Conservation (phyloP, 129 eudicot genomes). For the Dittrichia graveolens region DNA sequence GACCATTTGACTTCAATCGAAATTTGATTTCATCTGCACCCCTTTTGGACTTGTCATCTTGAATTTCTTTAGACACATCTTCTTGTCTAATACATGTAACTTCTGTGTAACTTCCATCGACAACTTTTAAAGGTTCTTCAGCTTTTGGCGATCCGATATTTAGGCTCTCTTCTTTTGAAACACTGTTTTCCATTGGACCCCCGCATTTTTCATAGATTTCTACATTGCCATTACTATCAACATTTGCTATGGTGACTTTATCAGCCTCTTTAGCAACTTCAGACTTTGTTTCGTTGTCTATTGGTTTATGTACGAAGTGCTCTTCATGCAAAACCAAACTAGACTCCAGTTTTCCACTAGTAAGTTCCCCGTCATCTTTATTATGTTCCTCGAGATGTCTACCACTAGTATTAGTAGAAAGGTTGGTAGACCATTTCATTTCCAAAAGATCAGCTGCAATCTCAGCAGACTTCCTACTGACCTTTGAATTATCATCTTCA, state of each 20-base stretch:
- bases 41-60: background rate
- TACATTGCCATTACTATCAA: constrained; percentile 33
- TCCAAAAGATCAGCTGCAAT: constrained; percentile 95
- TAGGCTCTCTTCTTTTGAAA: constrained; percentile 30
- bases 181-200: constrained; percentile 26
- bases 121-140: constrained; percentile 14
- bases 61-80: constrained; percentile 29
- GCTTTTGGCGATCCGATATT: background rate
- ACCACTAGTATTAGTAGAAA: constrained; percentile 33
- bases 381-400: constrained; percentile 29
- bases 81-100: constrained; percentile 23
- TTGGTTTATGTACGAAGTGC: constrained; percentile 32
- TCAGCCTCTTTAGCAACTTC: constrained; percentile 28
- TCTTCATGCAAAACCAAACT: constrained; percentile 43
- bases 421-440: constrained; percentile 74
- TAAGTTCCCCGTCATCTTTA: constrained; percentile 17
- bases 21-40: constrained; percentile 20
- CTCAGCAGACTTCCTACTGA: constrained; percentile 60
- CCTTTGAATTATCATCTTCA: constrained; percentile 33
- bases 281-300: background rate
- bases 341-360: constrained; percentile 31
- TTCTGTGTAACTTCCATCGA: constrained; percentile 36
- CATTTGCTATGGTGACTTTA: constrained; percentile 30
- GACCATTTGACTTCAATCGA: constrained; percentile 27
- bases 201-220: constrained; percentile 25